Percentiles rank a stretch among this genome's conserved stretches.
Evolutionary conservation across 2,329 filamentous ascomycete genomes (phyloP).

Genomic region (Didymella arachidicola): DNA sequence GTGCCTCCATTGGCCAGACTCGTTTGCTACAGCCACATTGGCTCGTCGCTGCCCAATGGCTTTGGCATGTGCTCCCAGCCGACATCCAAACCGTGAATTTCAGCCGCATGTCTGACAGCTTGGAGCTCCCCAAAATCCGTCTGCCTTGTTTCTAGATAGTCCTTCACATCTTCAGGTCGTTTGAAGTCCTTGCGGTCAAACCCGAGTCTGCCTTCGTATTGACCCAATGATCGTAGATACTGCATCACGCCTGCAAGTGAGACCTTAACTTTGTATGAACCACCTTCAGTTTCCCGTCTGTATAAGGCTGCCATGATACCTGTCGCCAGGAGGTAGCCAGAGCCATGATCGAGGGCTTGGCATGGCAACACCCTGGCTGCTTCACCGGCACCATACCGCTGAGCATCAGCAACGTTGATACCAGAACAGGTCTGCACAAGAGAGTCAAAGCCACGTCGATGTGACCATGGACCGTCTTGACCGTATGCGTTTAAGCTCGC

Average conservation of each 20-base stretch:
- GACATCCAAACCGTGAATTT: constrained; percentile 55
- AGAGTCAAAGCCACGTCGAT: constrained; percentile 63
- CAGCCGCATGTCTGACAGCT: constrained; percentile 59
- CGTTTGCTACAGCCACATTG: constrained; percentile 48
- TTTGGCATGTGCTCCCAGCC: constrained; percentile 63
- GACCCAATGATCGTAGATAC: constrained; percentile 64
- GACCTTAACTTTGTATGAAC: constrained; percentile 62
- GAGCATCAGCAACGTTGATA: constrained; percentile 64
- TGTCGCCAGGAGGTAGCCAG: constrained; percentile 63
- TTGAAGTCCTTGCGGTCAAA: constrained; percentile 53
- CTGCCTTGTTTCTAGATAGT: constrained; percentile 55
- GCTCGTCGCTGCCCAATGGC: constrained; percentile 57
- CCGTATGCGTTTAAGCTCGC: constrained; percentile 65
- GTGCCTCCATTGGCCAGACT: not conserved
- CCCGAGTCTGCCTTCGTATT: constrained; percentile 55
- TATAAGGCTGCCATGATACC: constrained; percentile 63
- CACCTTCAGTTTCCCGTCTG: constrained; percentile 55
- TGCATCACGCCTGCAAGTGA: constrained; percentile 65
- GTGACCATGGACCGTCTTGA: constrained; percentile 56
- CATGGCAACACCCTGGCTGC: constrained; percentile 57
- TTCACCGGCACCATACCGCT: constrained; percentile 53
- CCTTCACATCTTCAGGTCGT: constrained; percentile 38
- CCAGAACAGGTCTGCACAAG: constrained; percentile 64
- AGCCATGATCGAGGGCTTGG: constrained; percentile 65
- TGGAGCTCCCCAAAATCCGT: constrained; percentile 58